Percentiles rank a stretch among this genome's conserved stretches.
phyloP scores from a whole-genome alignment of 306 rosid genomes.

The Begonia fuchsioides region DNA sequence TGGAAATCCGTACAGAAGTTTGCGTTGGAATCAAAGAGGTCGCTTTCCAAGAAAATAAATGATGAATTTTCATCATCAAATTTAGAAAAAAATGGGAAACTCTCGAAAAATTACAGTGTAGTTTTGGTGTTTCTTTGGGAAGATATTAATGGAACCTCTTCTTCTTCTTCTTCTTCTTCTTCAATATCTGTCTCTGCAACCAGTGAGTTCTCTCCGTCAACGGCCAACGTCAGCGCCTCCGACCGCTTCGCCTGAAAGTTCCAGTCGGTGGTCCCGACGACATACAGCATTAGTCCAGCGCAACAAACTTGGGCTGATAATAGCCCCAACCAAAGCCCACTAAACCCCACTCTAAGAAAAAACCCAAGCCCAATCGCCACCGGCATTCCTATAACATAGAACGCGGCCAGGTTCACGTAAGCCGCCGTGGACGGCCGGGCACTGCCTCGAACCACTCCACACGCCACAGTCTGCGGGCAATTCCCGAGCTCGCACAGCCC shows the following conservation, averaged over 20 bases:
- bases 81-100: no score
- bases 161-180: conserved; percentile 16
- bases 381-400: conserved; percentile 79
- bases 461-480: conserved; percentile 88
- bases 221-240: conserved; percentile 26
- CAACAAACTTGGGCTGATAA: conserved; percentile 78
- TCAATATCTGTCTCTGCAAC: conserved; percentile 9
- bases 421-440: conserved; percentile 85
- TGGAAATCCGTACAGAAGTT: no score
- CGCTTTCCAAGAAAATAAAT: no score
- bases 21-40: no score
- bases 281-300: conserved; percentile 70
- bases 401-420: conserved; percentile 61
- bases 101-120: no score
- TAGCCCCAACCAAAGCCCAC: conserved; percentile 85
- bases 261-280: conserved; percentile 77
- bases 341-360: conserved; percentile 40
- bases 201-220: conserved; percentile 5
- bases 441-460: conserved; percentile 78
- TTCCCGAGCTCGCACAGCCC: conserved; percentile 91
- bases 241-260: conserved; percentile 51
- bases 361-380: conserved; percentile 82
- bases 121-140: background rate
- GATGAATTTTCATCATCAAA: no score
- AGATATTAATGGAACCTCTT: conserved; percentile 16